phyloP scores from a whole-genome alignment of 1,139 yeast genomes.

The Lodderomyces elongisporus region DNA sequence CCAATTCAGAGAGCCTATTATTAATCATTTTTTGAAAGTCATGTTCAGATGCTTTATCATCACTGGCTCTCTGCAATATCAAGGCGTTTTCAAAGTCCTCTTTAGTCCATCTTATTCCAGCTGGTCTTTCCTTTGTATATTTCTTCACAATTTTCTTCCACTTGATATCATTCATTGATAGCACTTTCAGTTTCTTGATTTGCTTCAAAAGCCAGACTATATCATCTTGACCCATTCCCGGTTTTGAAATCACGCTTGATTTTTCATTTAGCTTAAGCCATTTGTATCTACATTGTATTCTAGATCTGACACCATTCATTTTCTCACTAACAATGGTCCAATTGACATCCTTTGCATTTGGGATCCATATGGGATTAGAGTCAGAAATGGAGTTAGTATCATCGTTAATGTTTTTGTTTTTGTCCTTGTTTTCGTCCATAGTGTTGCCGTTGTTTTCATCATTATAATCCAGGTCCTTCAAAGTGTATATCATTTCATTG shows the following conservation, averaged over 20 bases:
- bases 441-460: neutral
- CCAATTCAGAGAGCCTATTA: too few relatives aligned
- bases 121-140: conserved; percentile 4
- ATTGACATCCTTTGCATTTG: conserved; percentile 41
- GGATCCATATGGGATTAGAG: neutral
- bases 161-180: conserved; percentile 32
- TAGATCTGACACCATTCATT: conserved; percentile 82
- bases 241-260: conserved; percentile 43
- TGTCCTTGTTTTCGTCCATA: neutral
- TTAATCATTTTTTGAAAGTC: too few relatives aligned
- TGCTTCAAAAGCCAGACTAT: conserved; percentile 55
- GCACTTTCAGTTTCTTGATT: conserved; percentile 31
- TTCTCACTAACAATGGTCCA: conserved; percentile 89
- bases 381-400: too few relatives aligned
- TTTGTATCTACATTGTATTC: conserved; percentile 92
- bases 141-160: conserved; percentile 36
- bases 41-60: too few relatives aligned
- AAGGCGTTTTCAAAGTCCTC: neutral
- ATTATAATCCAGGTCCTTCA: conserved; percentile 5
- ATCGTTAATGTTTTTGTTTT: neutral
- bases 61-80: too few relatives aligned
- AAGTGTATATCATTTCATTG: conserved; percentile 26
- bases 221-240: conserved; percentile 46
- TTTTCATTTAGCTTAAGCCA: conserved; percentile 78
- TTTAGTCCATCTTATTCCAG: conserved; percentile 3